A percentile compares a stretch with the other conserved stretches of the same genome.
These are phyloP conservation scores for Coniosporium tulheliwenetii DNA, from an alignment of 2,329 filamentous ascomycete species.

Conservation along the genomic window DNA sequence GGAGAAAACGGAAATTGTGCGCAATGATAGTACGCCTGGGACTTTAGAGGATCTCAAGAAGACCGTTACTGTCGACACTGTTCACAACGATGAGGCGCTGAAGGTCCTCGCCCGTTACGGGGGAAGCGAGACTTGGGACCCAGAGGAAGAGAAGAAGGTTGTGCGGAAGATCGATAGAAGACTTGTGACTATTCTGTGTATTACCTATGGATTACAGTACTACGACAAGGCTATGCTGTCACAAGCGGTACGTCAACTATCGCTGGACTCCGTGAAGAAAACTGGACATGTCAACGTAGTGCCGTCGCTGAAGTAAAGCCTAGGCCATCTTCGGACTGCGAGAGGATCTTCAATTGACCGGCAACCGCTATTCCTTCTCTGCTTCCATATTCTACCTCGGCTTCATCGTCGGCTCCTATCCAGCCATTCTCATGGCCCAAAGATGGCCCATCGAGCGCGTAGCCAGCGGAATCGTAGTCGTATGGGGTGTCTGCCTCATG, in stretches of 20 bases:
- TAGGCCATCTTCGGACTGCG: constrained; percentile 27
- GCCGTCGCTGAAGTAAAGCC: background rate
- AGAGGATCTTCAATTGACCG: constrained; percentile 24
- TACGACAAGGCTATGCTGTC: constrained; percentile 39
- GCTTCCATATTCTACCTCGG: constrained; percentile 34
- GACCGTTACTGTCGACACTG: too few species aligned
- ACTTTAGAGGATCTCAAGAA: too few species aligned
- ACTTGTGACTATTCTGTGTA: too few species aligned
- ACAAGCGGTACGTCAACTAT: constrained; percentile 27
- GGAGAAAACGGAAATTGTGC: too few species aligned
- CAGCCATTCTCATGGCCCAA: constrained; percentile 27
- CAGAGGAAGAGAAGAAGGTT: too few species aligned
- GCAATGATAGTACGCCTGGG: too few species aligned
- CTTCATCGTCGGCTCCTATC: constrained; percentile 32
- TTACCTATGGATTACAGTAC: constrained; percentile 27
- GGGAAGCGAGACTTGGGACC: too few species aligned
- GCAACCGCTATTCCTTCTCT: constrained; percentile 25
- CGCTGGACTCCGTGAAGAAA: too few species aligned
- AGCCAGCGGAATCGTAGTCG: constrained; percentile 18
- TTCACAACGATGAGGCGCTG: too few species aligned
- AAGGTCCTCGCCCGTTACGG: too few species aligned
- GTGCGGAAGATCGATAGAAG: too few species aligned
- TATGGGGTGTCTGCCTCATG: constrained; percentile 24
- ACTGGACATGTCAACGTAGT: too few species aligned
- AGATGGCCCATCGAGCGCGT: constrained; percentile 31